phyloP scores from a whole-genome alignment of 495 filamentous ascomycete species.

The Schizothecium vesticola region DNA sequence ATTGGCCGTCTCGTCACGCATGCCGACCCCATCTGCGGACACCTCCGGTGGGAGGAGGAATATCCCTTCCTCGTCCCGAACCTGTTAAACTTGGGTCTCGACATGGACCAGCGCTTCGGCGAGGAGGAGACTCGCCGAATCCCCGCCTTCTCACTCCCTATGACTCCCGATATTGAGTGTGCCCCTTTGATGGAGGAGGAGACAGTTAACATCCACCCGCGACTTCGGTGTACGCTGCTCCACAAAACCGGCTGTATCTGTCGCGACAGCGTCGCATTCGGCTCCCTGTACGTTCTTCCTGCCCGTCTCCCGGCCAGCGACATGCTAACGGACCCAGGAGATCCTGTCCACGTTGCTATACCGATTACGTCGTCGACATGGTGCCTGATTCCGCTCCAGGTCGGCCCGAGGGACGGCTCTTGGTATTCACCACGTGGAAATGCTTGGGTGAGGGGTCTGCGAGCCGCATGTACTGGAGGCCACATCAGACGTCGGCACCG shows the following conservation, averaged over 20 bases:
- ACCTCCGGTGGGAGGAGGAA: slow-evolving; percentile 1
- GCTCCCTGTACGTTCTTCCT: not conserved
- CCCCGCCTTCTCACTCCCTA: too few species aligned
- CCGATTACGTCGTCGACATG: slow-evolving; percentile 7
- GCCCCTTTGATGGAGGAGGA: not conserved
- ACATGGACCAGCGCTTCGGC: not conserved
- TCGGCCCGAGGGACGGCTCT: slow-evolving; percentile 6
- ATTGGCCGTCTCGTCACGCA: not conserved
- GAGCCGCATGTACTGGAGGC: not conserved
- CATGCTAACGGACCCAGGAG: not conserved
- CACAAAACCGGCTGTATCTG: not conserved
- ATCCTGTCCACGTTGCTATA: slow-evolving; percentile 6
- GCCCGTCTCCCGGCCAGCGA: not conserved
- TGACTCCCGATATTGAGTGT: too few species aligned
- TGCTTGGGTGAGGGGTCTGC: not conserved
- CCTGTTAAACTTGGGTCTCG: not conserved
- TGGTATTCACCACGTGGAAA: slow-evolving; percentile 12
- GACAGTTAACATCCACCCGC: not conserved
- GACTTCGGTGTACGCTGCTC: not conserved
- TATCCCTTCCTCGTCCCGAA: slow-evolving; percentile 5
- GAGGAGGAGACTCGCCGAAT: not conserved
- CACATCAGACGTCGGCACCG: slow-evolving; percentile 4
- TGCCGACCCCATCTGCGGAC: slow-evolving; percentile 3
- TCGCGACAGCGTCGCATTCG: not conserved
- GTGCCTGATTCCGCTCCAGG: not conserved